phyloP scores from a whole-genome alignment of 2,329 filamentous ascomycete genomes.

The Claviceps arundinis region DNA sequence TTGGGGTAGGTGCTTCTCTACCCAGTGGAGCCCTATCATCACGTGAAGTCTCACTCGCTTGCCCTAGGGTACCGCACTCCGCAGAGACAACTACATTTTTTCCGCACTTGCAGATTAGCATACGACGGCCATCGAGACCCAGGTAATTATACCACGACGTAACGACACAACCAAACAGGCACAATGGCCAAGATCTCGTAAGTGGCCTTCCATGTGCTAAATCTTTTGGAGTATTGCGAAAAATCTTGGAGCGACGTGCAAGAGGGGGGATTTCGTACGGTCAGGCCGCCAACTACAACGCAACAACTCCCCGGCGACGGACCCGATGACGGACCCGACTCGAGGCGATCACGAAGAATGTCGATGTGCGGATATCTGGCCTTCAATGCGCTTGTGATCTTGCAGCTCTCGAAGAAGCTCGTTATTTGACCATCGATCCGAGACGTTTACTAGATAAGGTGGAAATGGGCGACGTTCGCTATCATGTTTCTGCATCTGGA shows the following conservation, averaged over 20 bases:
- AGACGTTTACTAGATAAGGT: background rate
- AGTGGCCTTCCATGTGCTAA: conserved; percentile 22
- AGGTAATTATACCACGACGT: conserved; percentile 25
- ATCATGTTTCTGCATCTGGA: background rate
- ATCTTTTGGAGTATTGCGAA: conserved; percentile 6
- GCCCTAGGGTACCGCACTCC: conserved; percentile 28
- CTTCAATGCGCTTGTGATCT: background rate
- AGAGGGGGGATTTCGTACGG: conserved; percentile 8
- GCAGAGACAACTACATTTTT: conserved; percentile 23
- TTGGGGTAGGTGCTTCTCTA: background rate
- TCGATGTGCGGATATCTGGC: background rate
- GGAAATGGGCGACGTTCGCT: conserved; percentile 3
- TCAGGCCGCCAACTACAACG: background rate
- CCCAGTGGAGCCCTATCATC: conserved; percentile 17
- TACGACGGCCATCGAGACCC: conserved; percentile 23
- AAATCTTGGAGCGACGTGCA: conserved; percentile 7
- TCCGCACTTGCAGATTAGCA: conserved; percentile 14
- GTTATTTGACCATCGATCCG: background rate
- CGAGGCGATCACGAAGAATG: conserved; percentile 5
- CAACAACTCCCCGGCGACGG: background rate
- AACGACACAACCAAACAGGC: conserved; percentile 32
- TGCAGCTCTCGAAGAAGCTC: background rate
- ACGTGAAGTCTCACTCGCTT: conserved; percentile 21
- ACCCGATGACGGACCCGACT: background rate
- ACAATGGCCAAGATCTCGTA: conserved; percentile 54